Evolutionary conservation across 2,329 filamentous ascomycete genomes (phyloP).

Genomic region (Sarocladiaceae sp.): DNA sequence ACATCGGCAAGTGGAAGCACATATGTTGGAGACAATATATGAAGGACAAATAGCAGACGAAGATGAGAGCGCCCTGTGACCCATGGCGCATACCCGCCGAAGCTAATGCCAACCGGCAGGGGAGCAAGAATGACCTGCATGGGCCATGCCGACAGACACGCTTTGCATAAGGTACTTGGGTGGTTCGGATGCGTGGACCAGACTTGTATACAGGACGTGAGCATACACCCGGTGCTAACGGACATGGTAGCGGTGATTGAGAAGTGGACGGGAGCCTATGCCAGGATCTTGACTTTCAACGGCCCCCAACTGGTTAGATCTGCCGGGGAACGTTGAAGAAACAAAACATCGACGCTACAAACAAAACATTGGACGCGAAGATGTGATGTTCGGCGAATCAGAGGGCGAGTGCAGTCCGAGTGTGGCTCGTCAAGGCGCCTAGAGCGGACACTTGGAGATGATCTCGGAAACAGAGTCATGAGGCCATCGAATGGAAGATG

Average conservation of each 20-base stretch:
- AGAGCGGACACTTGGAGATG: neutral
- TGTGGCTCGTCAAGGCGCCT: neutral
- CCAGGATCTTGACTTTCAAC: neutral
- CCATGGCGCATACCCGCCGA: conserved; percentile 6
- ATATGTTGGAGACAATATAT: neutral
- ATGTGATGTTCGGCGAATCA: neutral
- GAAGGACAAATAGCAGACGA: neutral
- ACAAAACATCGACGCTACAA: too few relatives aligned
- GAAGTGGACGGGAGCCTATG: neutral
- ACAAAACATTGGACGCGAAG: neutral
- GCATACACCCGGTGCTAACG: neutral
- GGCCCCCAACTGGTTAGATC: neutral
- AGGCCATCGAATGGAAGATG: neutral
- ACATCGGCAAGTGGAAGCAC: neutral
- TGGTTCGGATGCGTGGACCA: neutral
- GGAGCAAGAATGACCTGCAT: conserved; percentile 2
- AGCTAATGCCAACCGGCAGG: conserved; percentile 1
- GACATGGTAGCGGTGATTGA: neutral
- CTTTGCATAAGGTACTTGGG: neutral
- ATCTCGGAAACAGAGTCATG: neutral
- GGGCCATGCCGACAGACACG: neutral
- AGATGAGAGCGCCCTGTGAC: neutral
- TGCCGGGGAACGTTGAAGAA: conserved; percentile 5
- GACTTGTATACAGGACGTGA: neutral
- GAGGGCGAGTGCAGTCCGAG: neutral